These are phyloP conservation scores for Hypoxylon trugodes DNA, from an alignment of 495 filamentous ascomycete species.

Conservation along the genomic window DNA sequence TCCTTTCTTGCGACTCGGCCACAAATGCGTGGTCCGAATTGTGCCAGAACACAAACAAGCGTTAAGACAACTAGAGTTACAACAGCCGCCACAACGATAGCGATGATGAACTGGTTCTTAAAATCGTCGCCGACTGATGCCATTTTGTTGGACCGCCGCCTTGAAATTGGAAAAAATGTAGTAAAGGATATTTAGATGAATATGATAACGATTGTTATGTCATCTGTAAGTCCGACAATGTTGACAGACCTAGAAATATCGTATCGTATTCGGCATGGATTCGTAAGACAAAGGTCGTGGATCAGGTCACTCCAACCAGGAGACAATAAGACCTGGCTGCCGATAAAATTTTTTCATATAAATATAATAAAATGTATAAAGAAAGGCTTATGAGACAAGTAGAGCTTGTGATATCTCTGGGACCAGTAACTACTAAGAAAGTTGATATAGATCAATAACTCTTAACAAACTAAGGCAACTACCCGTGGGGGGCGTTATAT, in stretches of 20 bases:
- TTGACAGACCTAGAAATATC: background rate
- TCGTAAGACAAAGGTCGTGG: background rate
- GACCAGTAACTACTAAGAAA: background rate
- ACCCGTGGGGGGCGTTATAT: background rate
- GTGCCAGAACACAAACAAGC: constrained; percentile 35
- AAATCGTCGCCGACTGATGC: constrained; percentile 20
- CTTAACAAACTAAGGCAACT: background rate
- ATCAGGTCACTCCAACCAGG: background rate
- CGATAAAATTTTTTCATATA: too few relatives aligned
- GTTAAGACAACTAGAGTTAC: constrained; percentile 21
- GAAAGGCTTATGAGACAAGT: too few relatives aligned
- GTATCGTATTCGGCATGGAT: background rate
- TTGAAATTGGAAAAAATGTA: background rate
- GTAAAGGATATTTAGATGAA: background rate
- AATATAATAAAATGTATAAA: too few relatives aligned
- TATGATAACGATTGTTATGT: background rate
- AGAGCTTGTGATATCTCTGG: background rate
- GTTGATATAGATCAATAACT: background rate
- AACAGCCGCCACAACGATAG: constrained; percentile 27
- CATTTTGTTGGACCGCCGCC: constrained; percentile 9
- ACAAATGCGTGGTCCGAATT: constrained; percentile 35
- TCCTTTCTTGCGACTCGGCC: constrained; percentile 26
- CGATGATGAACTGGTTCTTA: constrained; percentile 19
- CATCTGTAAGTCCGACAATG: background rate
- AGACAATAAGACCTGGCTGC: too few relatives aligned